Evolutionary conservation across 352 stramenopile genomes (phyloP).

Genomic region (Phytophthora kernoviae): DNA sequence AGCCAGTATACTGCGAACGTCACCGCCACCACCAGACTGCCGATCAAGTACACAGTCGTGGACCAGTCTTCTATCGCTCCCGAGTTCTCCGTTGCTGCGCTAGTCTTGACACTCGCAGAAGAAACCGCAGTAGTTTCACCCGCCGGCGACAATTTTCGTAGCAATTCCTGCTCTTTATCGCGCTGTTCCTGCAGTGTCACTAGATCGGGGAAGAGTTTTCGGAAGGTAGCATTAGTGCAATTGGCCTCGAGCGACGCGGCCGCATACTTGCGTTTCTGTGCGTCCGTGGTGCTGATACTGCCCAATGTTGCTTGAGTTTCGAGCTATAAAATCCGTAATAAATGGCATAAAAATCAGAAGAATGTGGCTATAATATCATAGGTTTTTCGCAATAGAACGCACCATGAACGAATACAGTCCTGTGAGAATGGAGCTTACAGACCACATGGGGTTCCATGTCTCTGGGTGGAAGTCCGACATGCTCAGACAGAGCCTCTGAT

Average conservation of each 20-base stretch:
- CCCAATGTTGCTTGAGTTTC: slow-evolving; percentile 88
- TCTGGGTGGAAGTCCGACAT: slow-evolving; percentile 97
- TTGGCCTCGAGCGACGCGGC: slow-evolving; percentile 82
- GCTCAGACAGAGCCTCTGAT: slow-evolving; percentile 91
- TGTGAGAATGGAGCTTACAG: slow-evolving; percentile 94
- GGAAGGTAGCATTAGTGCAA: slow-evolving; percentile 77
- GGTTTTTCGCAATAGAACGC: too few relatives aligned
- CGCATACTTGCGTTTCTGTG: slow-evolving; percentile 86
- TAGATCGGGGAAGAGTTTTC: slow-evolving; percentile 90
- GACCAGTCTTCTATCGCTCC: slow-evolving; percentile 48
- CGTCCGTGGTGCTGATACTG: slow-evolving; percentile 86
- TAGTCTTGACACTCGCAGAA: slow-evolving; percentile 18
- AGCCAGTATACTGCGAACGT: slow-evolving; percentile 55
- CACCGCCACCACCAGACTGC: slow-evolving; percentile 42
- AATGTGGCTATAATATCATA: slow-evolving; percentile 2
- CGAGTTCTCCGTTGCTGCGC: slow-evolving; percentile 15
- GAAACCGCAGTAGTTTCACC: slow-evolving; percentile 13
- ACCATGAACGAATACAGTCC: slow-evolving; percentile 96
- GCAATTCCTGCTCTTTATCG: slow-evolving; percentile 49
- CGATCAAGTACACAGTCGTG: slow-evolving; percentile 42
- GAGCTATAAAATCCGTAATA: slow-evolving; percentile 32
- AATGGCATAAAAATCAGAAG: neutral
- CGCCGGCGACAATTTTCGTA: slow-evolving; percentile 31
- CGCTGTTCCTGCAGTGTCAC: slow-evolving; percentile 75
- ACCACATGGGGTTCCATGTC: slow-evolving; percentile 96